A percentile compares a stretch with the other conserved stretches of the same genome.
Evolutionary conservation across 2,329 filamentous ascomycete species (phyloP).

Genomic region (Talaromyces piceae): DNA sequence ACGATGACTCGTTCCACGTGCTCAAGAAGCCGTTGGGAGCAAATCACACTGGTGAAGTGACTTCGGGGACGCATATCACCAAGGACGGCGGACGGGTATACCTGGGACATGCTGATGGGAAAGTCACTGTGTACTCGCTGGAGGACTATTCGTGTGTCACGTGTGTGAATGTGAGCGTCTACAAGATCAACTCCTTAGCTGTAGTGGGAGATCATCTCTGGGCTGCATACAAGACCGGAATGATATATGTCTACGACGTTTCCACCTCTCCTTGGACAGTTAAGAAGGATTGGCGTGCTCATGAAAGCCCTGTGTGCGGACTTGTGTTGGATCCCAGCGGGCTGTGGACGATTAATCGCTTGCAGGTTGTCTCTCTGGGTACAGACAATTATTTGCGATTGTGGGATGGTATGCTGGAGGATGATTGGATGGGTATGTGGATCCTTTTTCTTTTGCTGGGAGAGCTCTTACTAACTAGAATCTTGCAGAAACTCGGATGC

Average conservation of each 20-base stretch:
- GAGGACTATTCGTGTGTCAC: constrained; percentile 69
- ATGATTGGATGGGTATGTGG: constrained; percentile 73
- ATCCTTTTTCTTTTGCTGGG: background rate
- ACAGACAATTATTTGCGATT: constrained; percentile 75
- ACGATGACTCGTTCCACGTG: constrained; percentile 65
- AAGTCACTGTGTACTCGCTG: constrained; percentile 85
- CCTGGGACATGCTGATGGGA: constrained; percentile 88
- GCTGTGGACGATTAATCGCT: constrained; percentile 73
- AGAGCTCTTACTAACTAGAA: constrained; percentile 15
- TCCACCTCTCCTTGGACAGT: constrained; percentile 75
- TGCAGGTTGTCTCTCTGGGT: constrained; percentile 80
- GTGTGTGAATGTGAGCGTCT: constrained; percentile 78
- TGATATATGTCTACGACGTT: constrained; percentile 87
- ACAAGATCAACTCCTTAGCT: constrained; percentile 85
- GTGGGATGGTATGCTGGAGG: constrained; percentile 89
- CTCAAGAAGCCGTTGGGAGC: constrained; percentile 63
- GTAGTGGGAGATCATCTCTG: constrained; percentile 78
- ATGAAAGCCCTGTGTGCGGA: constrained; percentile 72
- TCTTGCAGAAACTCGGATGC: constrained; percentile 69
- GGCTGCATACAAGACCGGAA: constrained; percentile 92
- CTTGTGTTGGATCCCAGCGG: constrained; percentile 73
- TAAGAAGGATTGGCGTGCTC: constrained; percentile 91
- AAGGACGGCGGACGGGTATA: constrained; percentile 73
- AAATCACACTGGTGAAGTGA: constrained; percentile 75
- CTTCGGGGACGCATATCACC: constrained; percentile 68